Evolutionary conservation across 2,329 filamentous ascomycete genomes (phyloP), one percentile per base, ranked within the genome.

Genomic region (Aspergillus arachidicola): DNA sequence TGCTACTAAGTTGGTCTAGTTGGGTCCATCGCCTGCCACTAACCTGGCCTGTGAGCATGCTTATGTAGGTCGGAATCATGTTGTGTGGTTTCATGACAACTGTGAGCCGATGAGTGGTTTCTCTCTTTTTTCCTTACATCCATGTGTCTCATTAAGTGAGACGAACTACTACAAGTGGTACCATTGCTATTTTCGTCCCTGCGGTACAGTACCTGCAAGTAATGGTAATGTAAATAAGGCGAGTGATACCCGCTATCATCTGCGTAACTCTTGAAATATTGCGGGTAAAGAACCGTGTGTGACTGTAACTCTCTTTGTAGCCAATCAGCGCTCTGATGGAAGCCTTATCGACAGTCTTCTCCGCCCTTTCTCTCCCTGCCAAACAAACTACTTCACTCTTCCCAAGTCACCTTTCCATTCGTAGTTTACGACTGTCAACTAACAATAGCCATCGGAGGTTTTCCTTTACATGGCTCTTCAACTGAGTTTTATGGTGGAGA

Each of bases 401-500:
- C 19, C 46, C 16, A 50, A 28, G 21, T 23, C 28, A 48, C 23
- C 14, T 36, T 36, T 36, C 34, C 34, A 36, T 36, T 28, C 46
- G 9, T 50, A 28, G 46, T 51, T 51, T 51, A 51, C 48, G n/a
- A 6, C 26, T 16, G 26, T 48, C 45, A n/a, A 21, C 48, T 51
- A 16, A 48, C 16, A 32, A n/a, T 19, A 51, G 28, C 28, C 28
- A 32, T 51, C 28, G 28, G 48, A n/a, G 48, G 28, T 7, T 36
- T 55, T 38, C 36, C 23, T 48, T 26, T 48, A 36, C n/a, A 36
- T 36, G 51, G 34, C 51, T 38, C 26, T 55, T 21, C n/a, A 38
- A 38, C 51, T 55, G 21, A 55, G 32, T 55, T 55, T 59, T 14
- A 51, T 32, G 45, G 45, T 59, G 51, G 51, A 41, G 51, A 55